Evolutionary conservation across 495 filamentous ascomycete species (phyloP), one percentile per base, ranked within the genome.

Genomic region (Lophium mytilinum): DNA sequence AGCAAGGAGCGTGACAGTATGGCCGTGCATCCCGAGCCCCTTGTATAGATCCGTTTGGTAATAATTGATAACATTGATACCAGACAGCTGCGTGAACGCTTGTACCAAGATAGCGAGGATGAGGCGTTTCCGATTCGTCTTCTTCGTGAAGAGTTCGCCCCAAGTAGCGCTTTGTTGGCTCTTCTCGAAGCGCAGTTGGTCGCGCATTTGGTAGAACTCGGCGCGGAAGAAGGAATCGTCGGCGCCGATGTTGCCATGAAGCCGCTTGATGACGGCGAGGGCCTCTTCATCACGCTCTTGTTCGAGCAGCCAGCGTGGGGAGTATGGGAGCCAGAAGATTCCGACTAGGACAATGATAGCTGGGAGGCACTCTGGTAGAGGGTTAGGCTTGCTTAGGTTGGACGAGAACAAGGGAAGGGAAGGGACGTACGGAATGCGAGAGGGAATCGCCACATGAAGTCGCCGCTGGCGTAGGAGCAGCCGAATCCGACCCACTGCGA

Each of bases 381-480:
- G n/a, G n/a, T n/a, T n/a, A n/a, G n/a, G n/a, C n/a, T n/a, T n/a
- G n/a, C n/a, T n/a, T n/a, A n/a, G n/a, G n/a, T n/a, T n/a, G n/a
- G n/a, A n/a, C n/a, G n/a, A n/a, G n/a, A n/a, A n/a, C n/a, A n/a
- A n/a, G n/a, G n/a, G n/a, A n/a, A n/a, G n/a, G n/a, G n/a, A n/a
- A n/a, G n/a, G n/a, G n/a, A n/a, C n/a, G n/a, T n/a, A n/a, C n/a
- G 77, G 57, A 80, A 77, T 1, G 78, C 79, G 4, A 83, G 72
- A 9, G 78, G 65, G 37, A 82, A 80, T 4, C 80, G 71, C 79
- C 79, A 80, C 63, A 78, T 64, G 42, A 83, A 66, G 37, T 75
- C 71, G 21, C 75, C 77, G 52, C 75, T 64, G 50, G 80, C 63
- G 58, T 81, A 67, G 53, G 76, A 79, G n/a, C n/a, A n/a, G n/a